These are phyloP conservation scores for Cenchrus fungigraminus DNA, from an alignment of 176 grass and related monocot species.

Conservation along the genomic window DNA sequence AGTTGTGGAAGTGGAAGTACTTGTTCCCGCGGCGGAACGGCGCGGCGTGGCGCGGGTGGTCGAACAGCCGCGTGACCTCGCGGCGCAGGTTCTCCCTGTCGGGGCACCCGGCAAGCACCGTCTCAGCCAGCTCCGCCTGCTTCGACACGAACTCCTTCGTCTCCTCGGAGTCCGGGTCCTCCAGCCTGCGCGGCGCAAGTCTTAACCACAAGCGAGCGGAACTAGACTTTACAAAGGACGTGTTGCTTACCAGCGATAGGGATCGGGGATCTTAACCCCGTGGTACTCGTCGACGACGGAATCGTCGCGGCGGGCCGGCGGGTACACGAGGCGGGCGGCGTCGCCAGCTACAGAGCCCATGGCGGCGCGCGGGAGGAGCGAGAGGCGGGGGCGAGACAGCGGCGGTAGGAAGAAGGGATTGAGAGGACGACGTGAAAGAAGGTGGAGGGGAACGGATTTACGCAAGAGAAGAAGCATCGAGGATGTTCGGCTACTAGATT, in stretches of 20 bases:
- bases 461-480: background rate
- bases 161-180: conserved; percentile 91
- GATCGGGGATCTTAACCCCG: conserved; percentile 68
- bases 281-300: conserved; percentile 74
- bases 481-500: too few relatives aligned
- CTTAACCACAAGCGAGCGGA: background rate
- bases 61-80: conserved; percentile 69
- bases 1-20: conserved; percentile 90
- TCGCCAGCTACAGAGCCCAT: conserved; percentile 65
- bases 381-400: background rate
- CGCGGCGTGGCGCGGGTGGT: conserved; percentile 76
- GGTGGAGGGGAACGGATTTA: conserved; percentile 12
- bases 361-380: conserved; percentile 9
- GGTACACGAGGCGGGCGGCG: conserved; percentile 56
- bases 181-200: conserved; percentile 57
- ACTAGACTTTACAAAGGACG: background rate
- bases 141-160: conserved; percentile 81
- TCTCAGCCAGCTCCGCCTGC: conserved; percentile 73
- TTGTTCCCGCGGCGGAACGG: conserved; percentile 83
- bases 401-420: background rate
- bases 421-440: conserved; percentile 21
- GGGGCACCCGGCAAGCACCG: conserved; percentile 59
- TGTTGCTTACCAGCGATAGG: conserved; percentile 73
- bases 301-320: conserved; percentile 59
- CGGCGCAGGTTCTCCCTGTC: conserved; percentile 63